These are phyloP conservation scores for Zygotorulaspora danielsina DNA, from an alignment of 805 yeast species.

Conservation along the genomic window DNA sequence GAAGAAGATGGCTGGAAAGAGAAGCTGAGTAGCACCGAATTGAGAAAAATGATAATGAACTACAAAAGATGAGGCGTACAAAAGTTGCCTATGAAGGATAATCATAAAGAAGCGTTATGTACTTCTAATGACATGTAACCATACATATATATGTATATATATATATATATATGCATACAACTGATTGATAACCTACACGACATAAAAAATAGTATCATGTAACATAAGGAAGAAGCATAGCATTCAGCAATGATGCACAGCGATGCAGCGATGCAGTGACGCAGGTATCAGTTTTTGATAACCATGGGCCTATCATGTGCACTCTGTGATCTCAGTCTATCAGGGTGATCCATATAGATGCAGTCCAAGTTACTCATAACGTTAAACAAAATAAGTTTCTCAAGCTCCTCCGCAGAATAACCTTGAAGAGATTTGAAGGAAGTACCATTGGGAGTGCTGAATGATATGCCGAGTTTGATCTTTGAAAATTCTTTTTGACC, in stretches of 20 bases:
- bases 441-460: constrained; percentile 34
- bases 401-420: constrained; percentile 47
- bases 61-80: constrained; percentile 9
- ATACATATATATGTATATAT: background rate
- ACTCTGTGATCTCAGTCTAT: constrained; percentile 58
- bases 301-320: constrained; percentile 56
- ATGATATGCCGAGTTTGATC: constrained; percentile 47
- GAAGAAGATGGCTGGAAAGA: constrained; percentile 54
- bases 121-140: no score
- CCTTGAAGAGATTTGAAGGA: constrained; percentile 38
- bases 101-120: no score
- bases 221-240: no score
- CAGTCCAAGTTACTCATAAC: constrained; percentile 47
- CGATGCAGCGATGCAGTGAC: no score
- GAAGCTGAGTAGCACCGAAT: constrained; percentile 80
- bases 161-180: background rate
- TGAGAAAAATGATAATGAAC: constrained; percentile 43
- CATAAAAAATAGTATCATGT: no score
- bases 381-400: constrained; percentile 48
- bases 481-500: constrained; percentile 78
- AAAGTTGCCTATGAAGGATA: no score
- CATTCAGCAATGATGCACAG: no score
- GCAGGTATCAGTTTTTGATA: constrained; percentile 45
- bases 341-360: constrained; percentile 85
- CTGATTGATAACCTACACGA: background rate